Base-by-base conservation (phyloP, 73 alveolate species). In the Paramecium bursaria region DNA sequence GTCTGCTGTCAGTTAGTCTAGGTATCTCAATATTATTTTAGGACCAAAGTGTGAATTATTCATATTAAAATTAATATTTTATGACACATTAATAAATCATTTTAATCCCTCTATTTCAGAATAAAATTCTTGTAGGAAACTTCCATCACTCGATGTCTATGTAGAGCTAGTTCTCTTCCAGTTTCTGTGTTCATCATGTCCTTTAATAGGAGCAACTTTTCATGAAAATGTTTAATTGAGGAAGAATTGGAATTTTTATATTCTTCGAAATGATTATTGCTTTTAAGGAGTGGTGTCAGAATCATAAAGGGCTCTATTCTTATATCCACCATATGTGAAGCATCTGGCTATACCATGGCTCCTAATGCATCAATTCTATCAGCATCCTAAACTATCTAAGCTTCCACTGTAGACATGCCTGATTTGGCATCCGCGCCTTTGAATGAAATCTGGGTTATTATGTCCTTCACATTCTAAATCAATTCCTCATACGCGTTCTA, bases 281-380 rank as follows among this genome's bases (percentile, higher is more conserved):
- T 53, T 19, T 21, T 42, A 53, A 2, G 90, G 90, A 25, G 80
- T 50, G 35, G 46, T 55, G 21, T 91, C 87, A 14, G 75, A 88
- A 75, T 91, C 87, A 51, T 80, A 91, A 10, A 91, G 67, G 50
- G 85, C 86, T 50, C 91, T 88, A 31, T 88, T 57, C 50, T 75
- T 85, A 23, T 60, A 48, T 1, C 96, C 95, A 7, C 95, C 96
- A 85, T 75, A 91, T 23, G 87, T 89, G 74, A 91, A 91, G 29
- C 92, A 87, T 49, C 92, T 91, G 27, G 93, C 96, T 30, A 91
- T 91, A 2, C 96, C 96, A 91, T 88, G 15, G 94, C 95, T 17
- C 95, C 95, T 13, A 91, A 0, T 35, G 94, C 92, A 91, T 91
- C 96, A 31, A 91, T 75, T 60, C 94, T 87, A 85, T 85, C 91